A percentile compares a stretch with the other conserved stretches of the same genome.
phyloP scores from a whole-genome alignment of 306 rosid species.

The Fagus sylvatica region DNA sequence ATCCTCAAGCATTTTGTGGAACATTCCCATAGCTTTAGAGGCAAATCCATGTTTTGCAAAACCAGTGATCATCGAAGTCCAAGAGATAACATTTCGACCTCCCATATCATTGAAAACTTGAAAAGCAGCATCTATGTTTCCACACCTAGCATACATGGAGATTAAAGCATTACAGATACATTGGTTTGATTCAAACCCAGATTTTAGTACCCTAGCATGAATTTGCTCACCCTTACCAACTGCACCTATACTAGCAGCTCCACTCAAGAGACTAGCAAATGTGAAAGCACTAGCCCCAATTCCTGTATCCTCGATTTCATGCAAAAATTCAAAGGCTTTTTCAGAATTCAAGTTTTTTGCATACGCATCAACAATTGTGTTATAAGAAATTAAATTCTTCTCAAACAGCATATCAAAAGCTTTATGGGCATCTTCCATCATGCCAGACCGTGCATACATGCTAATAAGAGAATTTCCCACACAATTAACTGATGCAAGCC shows the following conservation, averaged over 20 bases:
- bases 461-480: constrained; percentile 56
- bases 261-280: constrained; percentile 63
- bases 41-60: constrained; percentile 67
- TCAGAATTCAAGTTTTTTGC: no score
- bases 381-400: constrained; percentile 47
- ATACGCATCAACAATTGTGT: no score
- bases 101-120: constrained; percentile 3
- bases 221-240: no score
- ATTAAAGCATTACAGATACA: constrained; percentile 52
- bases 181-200: constrained; percentile 38
- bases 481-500: constrained; percentile 40
- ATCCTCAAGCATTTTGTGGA: constrained; percentile 53
- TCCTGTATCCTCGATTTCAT: constrained; percentile 36
- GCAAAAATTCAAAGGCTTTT: no score
- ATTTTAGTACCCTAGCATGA: no score
- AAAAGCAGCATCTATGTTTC: no score
- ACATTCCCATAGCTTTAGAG: constrained; percentile 49
- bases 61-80: constrained; percentile 63
- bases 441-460: constrained; percentile 60
- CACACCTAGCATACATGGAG: constrained; percentile 70
- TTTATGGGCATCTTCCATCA: constrained; percentile 50
- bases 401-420: constrained; percentile 50
- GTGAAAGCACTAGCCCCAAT: constrained; percentile 47
- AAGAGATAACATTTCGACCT: constrained; percentile 54
- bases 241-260: no score